Evolutionary conservation across 768 basidiomycete genomes (phyloP).

Genomic region (Rhizopogon vulgaris): DNA sequence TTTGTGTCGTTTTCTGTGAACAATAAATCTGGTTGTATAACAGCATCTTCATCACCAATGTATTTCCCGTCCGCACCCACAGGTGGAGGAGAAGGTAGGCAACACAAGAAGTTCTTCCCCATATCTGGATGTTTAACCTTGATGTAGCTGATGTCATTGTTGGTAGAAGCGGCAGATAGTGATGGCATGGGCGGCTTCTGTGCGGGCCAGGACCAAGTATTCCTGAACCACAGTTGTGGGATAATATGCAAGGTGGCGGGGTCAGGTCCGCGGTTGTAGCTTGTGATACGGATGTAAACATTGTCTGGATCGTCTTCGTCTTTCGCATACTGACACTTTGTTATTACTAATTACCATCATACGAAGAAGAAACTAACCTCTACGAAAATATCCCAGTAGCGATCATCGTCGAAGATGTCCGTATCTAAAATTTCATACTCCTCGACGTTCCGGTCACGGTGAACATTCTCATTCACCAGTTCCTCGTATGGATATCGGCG

Average conservation of each 20-base stretch:
- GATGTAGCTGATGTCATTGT: slow-evolving; percentile 51
- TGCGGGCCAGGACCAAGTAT: slow-evolving; percentile 94
- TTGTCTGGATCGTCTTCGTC: slow-evolving; percentile 88
- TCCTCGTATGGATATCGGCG: slow-evolving; percentile 89
- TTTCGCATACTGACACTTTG: slow-evolving; percentile 77
- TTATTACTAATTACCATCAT: slow-evolving; percentile 6
- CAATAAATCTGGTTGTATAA: slow-evolving; percentile 67
- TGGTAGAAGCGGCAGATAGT: slow-evolving; percentile 45
- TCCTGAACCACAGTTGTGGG: slow-evolving; percentile 95
- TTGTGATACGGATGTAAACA: slow-evolving; percentile 88
- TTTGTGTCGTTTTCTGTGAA: slow-evolving; percentile 99
- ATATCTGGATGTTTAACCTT: slow-evolving; percentile 69
- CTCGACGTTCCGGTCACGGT: slow-evolving; percentile 75
- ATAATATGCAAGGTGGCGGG: slow-evolving; percentile 90
- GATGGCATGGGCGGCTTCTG: slow-evolving; percentile 62
- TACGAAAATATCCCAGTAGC: slow-evolving; percentile 98
- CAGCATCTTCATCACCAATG: slow-evolving; percentile 56
- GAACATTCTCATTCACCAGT: slow-evolving; percentile 78
- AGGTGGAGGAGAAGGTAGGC: slow-evolving; percentile 88
- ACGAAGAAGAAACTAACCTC: slow-evolving; percentile 53
- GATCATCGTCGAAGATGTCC: slow-evolving; percentile 83
- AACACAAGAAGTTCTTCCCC: slow-evolving; percentile 78
- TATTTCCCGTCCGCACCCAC: slow-evolving; percentile 67
- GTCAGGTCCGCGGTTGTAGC: slow-evolving; percentile 95
- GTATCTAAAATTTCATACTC: slow-evolving; percentile 96